Evolutionary conservation across 352 stramenopile species (phyloP), one percentile per base, ranked within the genome.

Genomic region (Pythium dissimile): DNA sequence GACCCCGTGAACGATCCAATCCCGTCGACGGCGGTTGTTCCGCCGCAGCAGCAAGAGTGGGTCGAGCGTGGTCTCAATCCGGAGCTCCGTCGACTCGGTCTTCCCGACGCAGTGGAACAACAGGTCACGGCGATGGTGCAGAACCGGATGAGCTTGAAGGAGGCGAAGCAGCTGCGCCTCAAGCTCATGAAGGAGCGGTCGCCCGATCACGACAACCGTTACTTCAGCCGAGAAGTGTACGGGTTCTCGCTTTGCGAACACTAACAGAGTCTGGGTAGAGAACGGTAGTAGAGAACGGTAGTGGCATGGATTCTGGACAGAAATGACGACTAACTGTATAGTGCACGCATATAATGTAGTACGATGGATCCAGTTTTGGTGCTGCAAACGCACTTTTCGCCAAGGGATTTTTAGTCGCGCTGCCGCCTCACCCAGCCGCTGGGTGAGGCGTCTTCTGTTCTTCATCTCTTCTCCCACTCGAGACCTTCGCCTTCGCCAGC

Each of bases 11-110:
- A 60, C 13, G n/a, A n/a, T 23, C 28, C 47, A 27, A 63, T 72
- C 38, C 31, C 59, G 13, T 77, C 69, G 31, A 72, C 66, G 1
- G 57, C 65, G 0, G 38, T 61, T 18, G 39, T 77, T 15, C 46
- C 63, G 13, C 66, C 70, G 5, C 66, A 75, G 54, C 70, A 78
- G 23, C 43, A 70, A 16, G 51, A 59, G 6, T 73, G 69, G 65
- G 57, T 61, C 15, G 20, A 51, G 0, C 39, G n/a, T 10, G 49
- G 39, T 3, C 20, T 43, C 7, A 42, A 58, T 9, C 32, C 32
- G 13, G 31, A 48, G 26, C 20, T 47, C 15, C 56, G 55, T 24
- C 31, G 28, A 3, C 13, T 35, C n/a, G 34, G 47, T 5, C 16
- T 34, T 13, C 9, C 53, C 0, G 52, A 67, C 11, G 30, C 28